Evolutionary conservation across 2,329 filamentous ascomycete species (phyloP), one percentile per base, ranked within the genome.

Genomic region (Geosmithia putterillii): DNA sequence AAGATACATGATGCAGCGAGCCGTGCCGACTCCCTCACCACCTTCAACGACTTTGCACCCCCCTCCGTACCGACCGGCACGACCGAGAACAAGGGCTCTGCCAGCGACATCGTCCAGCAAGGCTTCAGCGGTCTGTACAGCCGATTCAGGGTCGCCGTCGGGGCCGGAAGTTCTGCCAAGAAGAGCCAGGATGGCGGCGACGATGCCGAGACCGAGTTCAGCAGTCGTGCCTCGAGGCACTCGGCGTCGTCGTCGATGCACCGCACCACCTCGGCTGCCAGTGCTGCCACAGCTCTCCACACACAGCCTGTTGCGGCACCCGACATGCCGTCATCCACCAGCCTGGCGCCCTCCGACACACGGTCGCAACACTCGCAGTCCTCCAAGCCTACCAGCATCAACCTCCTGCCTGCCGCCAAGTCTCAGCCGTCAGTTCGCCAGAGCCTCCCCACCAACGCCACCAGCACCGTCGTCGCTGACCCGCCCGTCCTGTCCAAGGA

Each of bases 41-140:
- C 88, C 8, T 96, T 96, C 64, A 94, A 94, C 63, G 89, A 95
- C 56, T 89, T 94, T 54, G 85, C 83, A 1, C 80, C 82, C 1
- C 80, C 81, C 5, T 80, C 84, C 0, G 66, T 71, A 2, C 69
- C 74, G 1, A 65, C 76, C 1, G 67, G 73, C 2, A 63, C 68
- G 14, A 62, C 70, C 20, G 87, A 94, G 52, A 77, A 70, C 46
- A 87, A 86, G 57, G 75, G 75, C 8, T 68, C 86, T 34, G 71
- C 81, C 0, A 77, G 79, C 21, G 87, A 94, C 46, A 62, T 83
- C 36, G 78, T 92, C 19, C 86, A 92, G 48, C 85, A 90, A 60
- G 87, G 90, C 4, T 69, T 96, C 40, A 94, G 85, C 56, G 88
- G 90, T 1, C 67, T 96, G 34, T 96, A 95, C 60, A 92, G 76